Base-by-base conservation (phyloP, 768 basidiomycete species). In the Kwoniella sp. region DNA sequence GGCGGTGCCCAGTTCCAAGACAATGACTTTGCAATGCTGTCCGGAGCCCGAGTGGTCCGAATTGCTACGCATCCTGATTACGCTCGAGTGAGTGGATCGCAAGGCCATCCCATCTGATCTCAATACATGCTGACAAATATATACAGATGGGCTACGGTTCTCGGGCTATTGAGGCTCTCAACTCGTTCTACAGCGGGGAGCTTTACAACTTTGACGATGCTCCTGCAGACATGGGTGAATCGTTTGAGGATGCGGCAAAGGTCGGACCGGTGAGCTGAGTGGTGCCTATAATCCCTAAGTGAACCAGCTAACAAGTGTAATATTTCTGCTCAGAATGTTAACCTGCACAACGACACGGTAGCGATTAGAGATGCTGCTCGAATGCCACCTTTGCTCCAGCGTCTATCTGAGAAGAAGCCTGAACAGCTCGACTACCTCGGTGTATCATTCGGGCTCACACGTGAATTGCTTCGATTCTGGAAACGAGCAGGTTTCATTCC, bases 31-130 rank as follows among this genome's bases (percentile, higher is more conserved):
- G 95, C 91, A 6, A 83, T 86, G 80, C 82, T 99, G 68, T 92
- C 91, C 44, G 96, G 96, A 0, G 95, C 90, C 6, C 83, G 96
- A 51, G 82, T 99, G 24, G 94, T 99, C 17, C 83, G 96, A 61
- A 88, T 99, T 55, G 95, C 96, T 29, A 92, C 90, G 29, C 93
- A 96, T 81, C 96, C 96, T 0, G 94, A 98, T 78, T 95, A 95
- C 76, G 87, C 90, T 40, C 89, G 87, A 71, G 92, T 93, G 68
- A 76, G 88, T 83, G 5, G 19, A 13, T 10, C 8, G 3, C 40
- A 21, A 44, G n/a, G 13, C 44, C 49, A 44, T 47, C 25, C 17
- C 17, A 48, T 49, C 17, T 57, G 21, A 4, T 48, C 37, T 36
- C 46, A 15, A 49, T 33, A 1, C 36, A 30, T n/a, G 29, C 47